Conservation (phyloP, 768 basidiomycete species). For the Pholiota conissans region DNA sequence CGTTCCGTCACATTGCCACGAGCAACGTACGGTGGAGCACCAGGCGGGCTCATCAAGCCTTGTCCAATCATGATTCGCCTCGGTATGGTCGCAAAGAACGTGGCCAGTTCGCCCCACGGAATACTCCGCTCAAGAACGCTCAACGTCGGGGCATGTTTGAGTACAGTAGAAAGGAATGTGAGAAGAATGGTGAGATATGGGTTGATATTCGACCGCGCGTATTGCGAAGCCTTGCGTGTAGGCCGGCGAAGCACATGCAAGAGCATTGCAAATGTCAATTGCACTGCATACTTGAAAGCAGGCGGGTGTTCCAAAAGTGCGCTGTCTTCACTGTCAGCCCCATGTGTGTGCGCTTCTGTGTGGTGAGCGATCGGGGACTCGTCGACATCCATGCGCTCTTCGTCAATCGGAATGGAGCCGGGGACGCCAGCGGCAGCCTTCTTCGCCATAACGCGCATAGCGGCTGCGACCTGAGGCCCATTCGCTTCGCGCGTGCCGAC, state of each 20-base stretch:
- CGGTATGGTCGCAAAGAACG: constrained; percentile 62
- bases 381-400: constrained; percentile 41
- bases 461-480: constrained; percentile 28
- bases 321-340: constrained; percentile 21
- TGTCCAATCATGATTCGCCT: constrained; percentile 49
- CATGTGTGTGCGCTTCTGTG: constrained; percentile 25
- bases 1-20: too few relatives aligned
- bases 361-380: constrained; percentile 32
- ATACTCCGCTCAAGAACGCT: constrained; percentile 70
- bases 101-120: constrained; percentile 79
- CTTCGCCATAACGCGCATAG: constrained; percentile 54
- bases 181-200: constrained; percentile 86
- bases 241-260: constrained; percentile 67
- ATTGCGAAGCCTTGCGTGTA: constrained; percentile 58
- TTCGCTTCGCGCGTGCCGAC: constrained; percentile 40
- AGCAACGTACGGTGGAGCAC: too few relatives aligned
- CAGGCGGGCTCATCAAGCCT: constrained; percentile 31
- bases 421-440: constrained; percentile 35
- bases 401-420: constrained; percentile 41
- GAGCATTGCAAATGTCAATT: constrained; percentile 80
- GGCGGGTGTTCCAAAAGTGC: constrained; percentile 49
- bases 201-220: constrained; percentile 60
- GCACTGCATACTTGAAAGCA: constrained; percentile 71
- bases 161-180: constrained; percentile 83
- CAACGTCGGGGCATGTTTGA: constrained; percentile 63